These are phyloP conservation scores for Mucor irregularis DNA, from an alignment of 371 early-diverging fungal genomes.

Conservation along the genomic window DNA sequence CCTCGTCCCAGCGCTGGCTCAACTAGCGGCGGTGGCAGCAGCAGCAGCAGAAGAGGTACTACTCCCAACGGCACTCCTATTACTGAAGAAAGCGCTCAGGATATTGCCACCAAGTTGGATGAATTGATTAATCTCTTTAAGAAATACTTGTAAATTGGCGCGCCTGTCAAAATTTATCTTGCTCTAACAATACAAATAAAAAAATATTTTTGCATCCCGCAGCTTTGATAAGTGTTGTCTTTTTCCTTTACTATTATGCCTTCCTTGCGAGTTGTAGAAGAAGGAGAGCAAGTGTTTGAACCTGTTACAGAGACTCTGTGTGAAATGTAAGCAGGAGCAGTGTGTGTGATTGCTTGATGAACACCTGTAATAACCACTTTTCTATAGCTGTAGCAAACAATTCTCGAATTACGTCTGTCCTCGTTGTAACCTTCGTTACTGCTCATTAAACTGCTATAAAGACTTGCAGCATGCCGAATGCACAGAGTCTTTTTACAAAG, in stretches of 20 bases:
- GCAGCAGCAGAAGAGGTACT: too few species aligned
- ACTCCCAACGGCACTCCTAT: too few species aligned
- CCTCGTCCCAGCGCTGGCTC: background rate
- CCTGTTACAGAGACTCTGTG: conserved; percentile 25
- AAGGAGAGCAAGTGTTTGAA: conserved; percentile 7
- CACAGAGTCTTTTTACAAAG: conserved; percentile 69
- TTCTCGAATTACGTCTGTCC: conserved; percentile 69
- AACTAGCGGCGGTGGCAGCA: background rate
- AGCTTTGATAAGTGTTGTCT: too few species aligned
- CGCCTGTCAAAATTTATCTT: too few species aligned
- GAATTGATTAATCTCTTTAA: background rate
- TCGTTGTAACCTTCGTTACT: conserved; percentile 69
- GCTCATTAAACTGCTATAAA: conserved; percentile 69
- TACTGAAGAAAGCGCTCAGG: too few species aligned
- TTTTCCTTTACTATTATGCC: too few species aligned
- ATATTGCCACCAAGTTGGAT: background rate
- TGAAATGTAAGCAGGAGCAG: conserved; percentile 33
- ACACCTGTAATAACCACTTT: background rate
- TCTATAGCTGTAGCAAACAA: conserved; percentile 53
- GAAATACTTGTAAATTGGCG: too few species aligned
- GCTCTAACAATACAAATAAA: too few species aligned
- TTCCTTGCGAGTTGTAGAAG: background rate
- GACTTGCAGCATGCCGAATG: conserved; percentile 53
- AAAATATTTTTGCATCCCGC: too few species aligned
- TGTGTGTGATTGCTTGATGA: too few species aligned